Percentiles rank a stretch among this genome's conserved stretches.
These are phyloP conservation scores for Xylogone sp. DNA, from an alignment of 2,329 filamentous ascomycete genomes.

Conservation along the genomic window DNA sequence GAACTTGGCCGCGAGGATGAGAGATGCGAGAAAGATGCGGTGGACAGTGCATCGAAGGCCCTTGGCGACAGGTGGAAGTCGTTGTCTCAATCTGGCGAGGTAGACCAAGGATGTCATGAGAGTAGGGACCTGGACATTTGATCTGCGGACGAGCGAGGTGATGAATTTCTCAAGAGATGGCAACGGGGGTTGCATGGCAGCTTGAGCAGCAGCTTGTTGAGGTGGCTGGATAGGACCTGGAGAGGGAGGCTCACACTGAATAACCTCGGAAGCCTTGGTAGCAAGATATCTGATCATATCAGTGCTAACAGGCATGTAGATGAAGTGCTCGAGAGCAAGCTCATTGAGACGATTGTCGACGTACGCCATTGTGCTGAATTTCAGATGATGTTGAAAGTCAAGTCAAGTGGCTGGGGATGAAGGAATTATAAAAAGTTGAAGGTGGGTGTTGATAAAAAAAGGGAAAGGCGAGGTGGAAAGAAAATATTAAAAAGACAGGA, in stretches of 20 bases:
- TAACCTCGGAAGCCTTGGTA: slow-evolving; percentile 70
- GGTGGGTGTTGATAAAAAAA: neutral
- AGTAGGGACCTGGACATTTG: slow-evolving; percentile 94
- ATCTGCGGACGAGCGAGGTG: slow-evolving; percentile 81
- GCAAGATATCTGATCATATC: slow-evolving; percentile 79
- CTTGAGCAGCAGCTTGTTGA: slow-evolving; percentile 32
- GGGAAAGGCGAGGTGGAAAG: neutral
- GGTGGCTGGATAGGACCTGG: slow-evolving; percentile 46
- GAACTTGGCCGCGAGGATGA: slow-evolving; percentile 91
- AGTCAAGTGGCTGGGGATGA: neutral
- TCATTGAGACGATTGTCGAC: slow-evolving; percentile 46
- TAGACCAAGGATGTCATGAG: slow-evolving; percentile 97
- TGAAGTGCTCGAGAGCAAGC: slow-evolving; percentile 73
- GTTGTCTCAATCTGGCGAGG: slow-evolving; percentile 76
- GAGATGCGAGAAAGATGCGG: slow-evolving; percentile 89
- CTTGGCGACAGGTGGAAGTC: slow-evolving; percentile 90
- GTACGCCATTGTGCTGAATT: slow-evolving; percentile 11
- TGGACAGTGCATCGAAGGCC: slow-evolving; percentile 95
- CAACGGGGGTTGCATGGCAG: slow-evolving; percentile 37
- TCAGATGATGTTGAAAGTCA: neutral
- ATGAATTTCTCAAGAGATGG: slow-evolving; percentile 91
- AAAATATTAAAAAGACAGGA: neutral
- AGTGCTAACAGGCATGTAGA: slow-evolving; percentile 70
- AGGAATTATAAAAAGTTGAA: neutral
- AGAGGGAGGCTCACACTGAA: slow-evolving; percentile 67